A percentile compares a stretch with the other conserved stretches of the same genome.
These are phyloP conservation scores for Cryptococcus sp. DNA, from an alignment of 1,284 basidiomycete genomes.

Conservation along the genomic window DNA sequence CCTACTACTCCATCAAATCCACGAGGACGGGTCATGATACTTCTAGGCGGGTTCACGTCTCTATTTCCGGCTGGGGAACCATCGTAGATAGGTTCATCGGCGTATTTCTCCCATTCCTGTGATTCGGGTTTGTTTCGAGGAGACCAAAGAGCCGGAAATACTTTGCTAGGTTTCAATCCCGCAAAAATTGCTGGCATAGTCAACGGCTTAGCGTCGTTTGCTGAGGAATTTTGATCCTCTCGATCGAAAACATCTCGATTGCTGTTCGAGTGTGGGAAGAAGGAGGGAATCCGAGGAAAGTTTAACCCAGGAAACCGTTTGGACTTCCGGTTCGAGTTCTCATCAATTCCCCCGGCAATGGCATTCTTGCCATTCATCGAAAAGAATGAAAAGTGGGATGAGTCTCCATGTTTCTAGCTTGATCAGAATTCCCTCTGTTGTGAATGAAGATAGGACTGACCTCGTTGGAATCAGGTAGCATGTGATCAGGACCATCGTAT, in stretches of 20 bases:
- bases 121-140: neutral
- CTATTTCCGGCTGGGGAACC: neutral
- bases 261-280: neutral
- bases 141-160: neutral
- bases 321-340: neutral
- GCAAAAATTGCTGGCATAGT: neutral
- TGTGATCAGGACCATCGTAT: constrained; percentile 8
- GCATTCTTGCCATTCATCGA: neutral
- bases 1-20: constrained; percentile 1
- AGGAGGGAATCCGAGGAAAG: neutral
- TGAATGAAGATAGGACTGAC: neutral
- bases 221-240: neutral
- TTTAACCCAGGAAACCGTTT: neutral
- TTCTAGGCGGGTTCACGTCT: neutral
- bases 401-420: too few species aligned
- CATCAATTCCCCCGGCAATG: too few species aligned
- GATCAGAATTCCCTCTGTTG: too few species aligned
- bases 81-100: neutral
- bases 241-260: neutral
- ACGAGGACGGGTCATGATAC: neutral
- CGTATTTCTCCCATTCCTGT: constrained; percentile 13
- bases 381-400: neutral
- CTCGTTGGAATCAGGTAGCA: neutral
- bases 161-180: neutral
- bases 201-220: neutral